Conservation (phyloP, 208 protist genomes). For the Acanthamoeba healyi region DNA sequence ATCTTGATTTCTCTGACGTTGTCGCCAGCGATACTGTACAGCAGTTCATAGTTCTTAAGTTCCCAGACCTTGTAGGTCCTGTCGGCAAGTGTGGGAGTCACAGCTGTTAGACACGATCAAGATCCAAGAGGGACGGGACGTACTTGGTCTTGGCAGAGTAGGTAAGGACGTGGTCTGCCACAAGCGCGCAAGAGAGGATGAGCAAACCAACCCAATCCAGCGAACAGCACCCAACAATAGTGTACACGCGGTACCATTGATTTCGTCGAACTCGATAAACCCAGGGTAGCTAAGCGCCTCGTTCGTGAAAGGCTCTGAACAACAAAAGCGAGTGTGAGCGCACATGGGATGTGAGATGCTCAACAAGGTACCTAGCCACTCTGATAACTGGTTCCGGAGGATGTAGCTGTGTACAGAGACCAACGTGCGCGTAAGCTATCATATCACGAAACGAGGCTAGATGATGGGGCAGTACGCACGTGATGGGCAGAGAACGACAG, state of each 20-base stretch:
- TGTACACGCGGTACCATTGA: constrained; percentile 32
- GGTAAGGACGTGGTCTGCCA: background rate
- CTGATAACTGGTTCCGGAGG: background rate
- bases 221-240: too few relatives aligned
- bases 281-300: background rate
- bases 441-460: too few relatives aligned
- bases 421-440: too few relatives aligned
- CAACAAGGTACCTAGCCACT: constrained; percentile 6
- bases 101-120: too few relatives aligned
- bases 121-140: too few relatives aligned
- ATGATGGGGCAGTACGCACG: background rate
- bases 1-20: background rate
- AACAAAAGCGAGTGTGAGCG: too few relatives aligned
- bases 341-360: too few relatives aligned
- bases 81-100: too few relatives aligned
- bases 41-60: background rate
- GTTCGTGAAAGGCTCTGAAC: background rate
- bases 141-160: background rate
- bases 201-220: too few relatives aligned
- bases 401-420: too few relatives aligned
- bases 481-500: background rate
- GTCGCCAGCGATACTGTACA: background rate
- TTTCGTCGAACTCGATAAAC: constrained; percentile 45
- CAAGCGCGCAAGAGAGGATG: background rate
- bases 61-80: constrained; percentile 45